These are phyloP conservation scores for Paramyrothecium sp. DNA, from an alignment of 2,329 filamentous ascomycete species.

Conservation along the genomic window DNA sequence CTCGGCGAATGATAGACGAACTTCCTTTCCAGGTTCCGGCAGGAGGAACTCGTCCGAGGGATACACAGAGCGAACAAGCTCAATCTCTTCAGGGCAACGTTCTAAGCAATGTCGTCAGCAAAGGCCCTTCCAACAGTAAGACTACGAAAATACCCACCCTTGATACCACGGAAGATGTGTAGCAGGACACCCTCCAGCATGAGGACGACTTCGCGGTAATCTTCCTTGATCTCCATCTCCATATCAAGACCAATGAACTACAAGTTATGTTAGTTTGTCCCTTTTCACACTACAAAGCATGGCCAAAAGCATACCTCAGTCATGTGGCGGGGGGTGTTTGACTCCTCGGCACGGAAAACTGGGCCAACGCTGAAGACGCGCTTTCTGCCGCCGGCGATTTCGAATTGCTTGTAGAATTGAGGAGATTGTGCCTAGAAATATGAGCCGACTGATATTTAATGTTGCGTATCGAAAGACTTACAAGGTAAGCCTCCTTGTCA, in stretches of 20 bases:
- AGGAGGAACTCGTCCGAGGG: slow-evolving; percentile 76
- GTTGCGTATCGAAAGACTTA: neutral
- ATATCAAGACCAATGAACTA: slow-evolving; percentile 84
- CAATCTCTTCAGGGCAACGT: slow-evolving; percentile 69
- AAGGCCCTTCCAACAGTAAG: neutral
- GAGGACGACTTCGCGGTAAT: slow-evolving; percentile 72
- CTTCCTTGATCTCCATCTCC: slow-evolving; percentile 81
- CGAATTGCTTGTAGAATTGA: slow-evolving; percentile 85
- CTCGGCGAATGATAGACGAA: slow-evolving; percentile 75
- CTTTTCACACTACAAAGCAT: neutral
- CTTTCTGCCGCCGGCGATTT: slow-evolving; percentile 77
- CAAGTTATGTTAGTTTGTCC: neutral
- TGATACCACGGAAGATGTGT: slow-evolving; percentile 75
- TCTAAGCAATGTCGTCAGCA: slow-evolving; percentile 25
- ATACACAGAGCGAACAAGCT: slow-evolving; percentile 70
- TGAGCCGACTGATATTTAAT: neutral
- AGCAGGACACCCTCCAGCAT: slow-evolving; percentile 74
- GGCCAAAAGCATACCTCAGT: slow-evolving; percentile 55
- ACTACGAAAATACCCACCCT: slow-evolving; percentile 25
- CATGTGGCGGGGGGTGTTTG: slow-evolving; percentile 81
- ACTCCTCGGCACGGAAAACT: slow-evolving; percentile 84
- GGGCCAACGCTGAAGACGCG: slow-evolving; percentile 77
- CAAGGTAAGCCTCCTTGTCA: slow-evolving; percentile 72
- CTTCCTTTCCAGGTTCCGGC: slow-evolving; percentile 70
- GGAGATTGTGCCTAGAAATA: slow-evolving; percentile 63